Evolutionary conservation across 2,329 filamentous ascomycete species (phyloP), one percentile per base, ranked within the genome.

Genomic region (Ophidiomyces ophidiicola): DNA sequence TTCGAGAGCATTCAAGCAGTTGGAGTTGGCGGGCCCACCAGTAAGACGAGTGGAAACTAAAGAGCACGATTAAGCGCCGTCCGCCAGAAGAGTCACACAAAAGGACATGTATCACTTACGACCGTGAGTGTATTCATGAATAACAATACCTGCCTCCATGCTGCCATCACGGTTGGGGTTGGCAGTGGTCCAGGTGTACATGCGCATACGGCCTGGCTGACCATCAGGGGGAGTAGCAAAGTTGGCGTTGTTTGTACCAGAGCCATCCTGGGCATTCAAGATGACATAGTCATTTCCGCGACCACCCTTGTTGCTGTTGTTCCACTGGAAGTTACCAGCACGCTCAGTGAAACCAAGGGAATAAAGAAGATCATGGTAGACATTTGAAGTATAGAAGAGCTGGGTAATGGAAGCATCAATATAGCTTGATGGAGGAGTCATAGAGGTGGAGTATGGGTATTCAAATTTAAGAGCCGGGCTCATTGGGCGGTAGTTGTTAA

Each of bases 401-500:
- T 45, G 43, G 19, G 43, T 40, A 25, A 45, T 45, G 8, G 43
- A 38, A 4, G 40, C 40, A 38, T 45, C 43, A 20, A 23, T 36
- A 32, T 45, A 45, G 17, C 31, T 15, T 4, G 18, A 14, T 33
- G 43, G 43, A 5, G 39, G 39, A 20, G 6, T 28, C 35, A 40
- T 36, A 14, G 23, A 8, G 10, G 36, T 30, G 23, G 19, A 28
- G 39, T 40, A 45, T 19, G 40, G 39, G 36, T 42, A 45, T 23
- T 39, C 32, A 11, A 45, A 45, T 30, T 20, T 42, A 23, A 45
- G 36, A 10, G 25, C 14, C 7, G 25, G 7, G 26, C 32, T 42
- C 8, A 36, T 36, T 36, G 43, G 43, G n/a, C 43, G 43, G 39
- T 45, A 45, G 39, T 45, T 45, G 39, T 45, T 45, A 18, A 36